These are phyloP conservation scores for Parastagonospora avenae DNA, from an alignment of 2,329 filamentous ascomycete genomes.

Conservation along the genomic window DNA sequence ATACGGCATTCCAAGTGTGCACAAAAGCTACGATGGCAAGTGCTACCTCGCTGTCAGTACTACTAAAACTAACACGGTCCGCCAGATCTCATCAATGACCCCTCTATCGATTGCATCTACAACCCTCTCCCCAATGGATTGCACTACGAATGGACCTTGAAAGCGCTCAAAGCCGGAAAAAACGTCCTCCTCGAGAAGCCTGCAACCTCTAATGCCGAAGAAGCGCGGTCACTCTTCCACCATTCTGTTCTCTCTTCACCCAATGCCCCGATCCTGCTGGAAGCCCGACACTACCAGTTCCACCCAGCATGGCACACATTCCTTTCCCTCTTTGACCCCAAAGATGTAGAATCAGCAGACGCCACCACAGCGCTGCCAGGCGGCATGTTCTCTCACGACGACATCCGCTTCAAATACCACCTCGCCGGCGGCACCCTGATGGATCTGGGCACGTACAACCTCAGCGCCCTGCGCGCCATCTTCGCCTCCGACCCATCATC, in stretches of 20 bases:
- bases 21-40: conserved; percentile 57
- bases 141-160: conserved; percentile 51
- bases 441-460: conserved; percentile 47
- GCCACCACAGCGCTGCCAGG: conserved; percentile 33
- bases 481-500: conserved; percentile 35
- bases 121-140: conserved; percentile 53
- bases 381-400: conserved; percentile 28
- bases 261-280: conserved; percentile 50
- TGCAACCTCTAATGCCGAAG: conserved; percentile 49
- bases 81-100: conserved; percentile 46
- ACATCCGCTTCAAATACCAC: conserved; percentile 49
- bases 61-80: not conserved
- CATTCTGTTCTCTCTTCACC: conserved; percentile 36
- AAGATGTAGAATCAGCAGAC: conserved; percentile 40
- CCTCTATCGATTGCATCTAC: conserved; percentile 50
- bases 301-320: conserved; percentile 49
- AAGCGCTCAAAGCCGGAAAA: conserved; percentile 50
- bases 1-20: conserved; percentile 57
- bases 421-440: conserved; percentile 48
- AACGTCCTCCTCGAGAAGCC: conserved; percentile 56
- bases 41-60: not conserved
- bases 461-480: conserved; percentile 35
- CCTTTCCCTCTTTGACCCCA: conserved; percentile 41
- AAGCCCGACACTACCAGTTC: conserved; percentile 54
- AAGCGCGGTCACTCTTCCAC: conserved; percentile 50